Evolutionary conservation across 805 yeast species (phyloP).

Genomic region (Suhomyces emberorum): DNA sequence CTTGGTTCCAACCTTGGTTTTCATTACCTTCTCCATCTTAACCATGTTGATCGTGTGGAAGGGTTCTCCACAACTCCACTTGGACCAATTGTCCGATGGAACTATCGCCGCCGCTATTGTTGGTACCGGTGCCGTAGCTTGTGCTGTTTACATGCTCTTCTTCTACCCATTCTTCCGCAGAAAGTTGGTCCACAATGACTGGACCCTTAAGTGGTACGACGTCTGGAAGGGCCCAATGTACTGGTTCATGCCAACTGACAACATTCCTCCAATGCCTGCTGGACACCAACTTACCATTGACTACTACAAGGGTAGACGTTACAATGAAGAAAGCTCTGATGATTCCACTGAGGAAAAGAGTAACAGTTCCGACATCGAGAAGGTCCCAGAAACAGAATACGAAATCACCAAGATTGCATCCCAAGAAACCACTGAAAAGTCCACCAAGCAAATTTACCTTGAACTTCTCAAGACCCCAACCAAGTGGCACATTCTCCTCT

Average conservation of each 20-base stretch:
- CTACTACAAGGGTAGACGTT: slow-evolving; percentile 62
- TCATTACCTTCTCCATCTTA: slow-evolving; percentile 55
- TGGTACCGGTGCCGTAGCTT: slow-evolving; percentile 62
- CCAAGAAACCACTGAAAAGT: slow-evolving; percentile 11
- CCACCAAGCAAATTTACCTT: slow-evolving; percentile 42
- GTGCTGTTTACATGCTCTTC: slow-evolving; percentile 48
- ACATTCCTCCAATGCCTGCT: slow-evolving; percentile 65
- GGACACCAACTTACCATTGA: slow-evolving; percentile 56
- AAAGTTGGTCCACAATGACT: slow-evolving; percentile 57
- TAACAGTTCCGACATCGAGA: slow-evolving; percentile 15
- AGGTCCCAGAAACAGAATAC: slow-evolving; percentile 13
- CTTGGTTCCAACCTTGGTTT: slow-evolving; percentile 60
- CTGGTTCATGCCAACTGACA: slow-evolving; percentile 52
- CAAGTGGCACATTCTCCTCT: slow-evolving; percentile 52
- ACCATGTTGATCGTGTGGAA: slow-evolving; percentile 80
- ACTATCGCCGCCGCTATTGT: slow-evolving; percentile 57
- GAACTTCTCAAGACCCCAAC: slow-evolving; percentile 43
- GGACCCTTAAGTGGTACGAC: slow-evolving; percentile 62
- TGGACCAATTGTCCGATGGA: slow-evolving; percentile 50
- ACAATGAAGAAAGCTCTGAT: slow-evolving; percentile 12
- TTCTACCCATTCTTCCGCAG: slow-evolving; percentile 62
- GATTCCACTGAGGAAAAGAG: slow-evolving; percentile 7
- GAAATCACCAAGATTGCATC: slow-evolving; percentile 10
- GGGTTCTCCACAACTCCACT: slow-evolving; percentile 67
- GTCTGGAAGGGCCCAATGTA: slow-evolving; percentile 53